Conservation (phyloP, 176 grass and related monocot genomes). For the Saccharum officinarum region DNA sequence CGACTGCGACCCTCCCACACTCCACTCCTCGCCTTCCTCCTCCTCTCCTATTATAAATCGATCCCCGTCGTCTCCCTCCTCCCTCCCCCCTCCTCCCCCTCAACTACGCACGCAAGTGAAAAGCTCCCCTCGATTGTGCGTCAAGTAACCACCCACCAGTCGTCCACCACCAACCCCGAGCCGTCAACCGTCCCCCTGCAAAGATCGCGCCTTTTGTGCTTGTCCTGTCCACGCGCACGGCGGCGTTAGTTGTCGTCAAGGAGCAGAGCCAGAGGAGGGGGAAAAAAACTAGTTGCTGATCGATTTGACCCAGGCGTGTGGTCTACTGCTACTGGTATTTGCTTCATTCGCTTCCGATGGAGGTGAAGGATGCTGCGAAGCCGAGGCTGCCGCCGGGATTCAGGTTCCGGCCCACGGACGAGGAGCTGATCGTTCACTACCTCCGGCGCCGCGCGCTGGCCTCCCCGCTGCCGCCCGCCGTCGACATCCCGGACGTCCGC, state of each 20-base stretch:
- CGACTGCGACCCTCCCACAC: constrained; percentile 9
- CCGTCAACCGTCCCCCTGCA: background rate
- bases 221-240: background rate
- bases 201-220: background rate
- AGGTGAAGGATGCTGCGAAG: constrained; percentile 16
- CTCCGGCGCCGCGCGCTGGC: constrained; percentile 57
- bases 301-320: background rate
- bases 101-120: background rate
- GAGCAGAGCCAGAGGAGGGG: background rate
- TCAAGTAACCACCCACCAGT: background rate
- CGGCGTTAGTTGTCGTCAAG: background rate
- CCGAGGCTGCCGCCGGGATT: constrained; percentile 60
- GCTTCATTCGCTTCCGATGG: background rate
- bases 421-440: constrained; percentile 73
- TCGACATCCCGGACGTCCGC: constrained; percentile 66
- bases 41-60: constrained; percentile 36
- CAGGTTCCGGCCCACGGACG: constrained; percentile 71
- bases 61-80: constrained; percentile 6
- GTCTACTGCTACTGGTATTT: background rate
- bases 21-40: background rate
- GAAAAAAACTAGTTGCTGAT: background rate
- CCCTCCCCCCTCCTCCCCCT: background rate
- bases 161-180: background rate
- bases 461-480: constrained; percentile 49
- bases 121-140: background rate